Base-by-base conservation (phyloP, 2,329 filamentous ascomycete genomes). In the Colletotrichum trifolii region DNA sequence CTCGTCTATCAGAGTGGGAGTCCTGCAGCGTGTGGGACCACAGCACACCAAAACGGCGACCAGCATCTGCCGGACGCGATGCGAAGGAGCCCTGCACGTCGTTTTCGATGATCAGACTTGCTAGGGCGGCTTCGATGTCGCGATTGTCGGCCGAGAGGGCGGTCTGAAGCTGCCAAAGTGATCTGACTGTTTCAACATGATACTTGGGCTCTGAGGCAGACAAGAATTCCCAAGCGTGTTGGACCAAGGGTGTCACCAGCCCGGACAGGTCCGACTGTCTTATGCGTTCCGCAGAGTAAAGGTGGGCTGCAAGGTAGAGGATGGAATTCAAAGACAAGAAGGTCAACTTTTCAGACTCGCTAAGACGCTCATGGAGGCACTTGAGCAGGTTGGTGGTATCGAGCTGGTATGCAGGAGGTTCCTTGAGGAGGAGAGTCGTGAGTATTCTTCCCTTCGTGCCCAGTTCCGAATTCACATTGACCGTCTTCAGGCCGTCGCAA, bases 131-230 rank as follows among this genome's bases (percentile, higher is more conserved):
- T 76, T 97, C 94, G 5, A 97, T 89, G 49, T 94, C 87, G 55
- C 91, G 89, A 70, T 89, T 89, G 2, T 85, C 80, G 43, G 84
- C 80, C 2, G 90, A 87, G 11, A 97, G 85, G 1, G 89, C 85
- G 33, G 85, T 87, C 70, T 98, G 94, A 55, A 99, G 80, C 69
- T 93, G 89, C 92, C 96, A 97, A 43, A 99, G 81, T 70, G 89
- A 91, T 62, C 92, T 89, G 8, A 96, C 92, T 15, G 94, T 90
- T 79, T 99, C 96, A 38, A 99, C 94, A 73, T 98, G 96, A 70
- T 95, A 96, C 73, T 97, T 97, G 0, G 94, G 94, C 67, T 90
- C 89, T 11, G 89, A 84, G n/a, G 92, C 90, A 0, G 93, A 92
- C 43, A 99, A 79, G 72, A 92, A 93, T 6, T 81, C 77, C 96